Evolutionary conservation across 73 alveolate species (phyloP).

Genomic region (Paramecium pentaurelia): DNA sequence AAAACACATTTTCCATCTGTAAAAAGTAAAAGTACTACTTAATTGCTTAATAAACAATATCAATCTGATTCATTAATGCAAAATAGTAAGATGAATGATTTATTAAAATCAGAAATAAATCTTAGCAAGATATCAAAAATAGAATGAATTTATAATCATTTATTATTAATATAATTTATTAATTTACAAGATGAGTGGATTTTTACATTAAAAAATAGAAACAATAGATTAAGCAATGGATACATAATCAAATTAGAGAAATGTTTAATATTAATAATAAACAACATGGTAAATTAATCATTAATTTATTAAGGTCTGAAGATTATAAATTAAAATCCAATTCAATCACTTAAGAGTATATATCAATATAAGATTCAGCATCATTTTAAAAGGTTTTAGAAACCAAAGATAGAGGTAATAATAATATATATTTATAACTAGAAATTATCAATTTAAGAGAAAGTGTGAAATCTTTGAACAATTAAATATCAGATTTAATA

Average conservation of each 20-base stretch:
- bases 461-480: neutral
- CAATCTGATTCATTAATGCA: neutral
- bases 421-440: neutral
- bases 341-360: neutral
- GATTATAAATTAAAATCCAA: neutral
- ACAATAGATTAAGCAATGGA: neutral
- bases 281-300: neutral
- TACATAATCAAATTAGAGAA: neutral
- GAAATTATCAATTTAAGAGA: slow-evolving; percentile 18
- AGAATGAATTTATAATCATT: neutral
- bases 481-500: neutral
- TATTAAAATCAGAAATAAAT: neutral
- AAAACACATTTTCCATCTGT: neutral
- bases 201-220: neutral
- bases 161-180: neutral
- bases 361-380: neutral
- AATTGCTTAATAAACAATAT: neutral
- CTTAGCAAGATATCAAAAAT: slow-evolving; percentile 30
- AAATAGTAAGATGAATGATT: neutral
- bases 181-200: neutral
- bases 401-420: neutral
- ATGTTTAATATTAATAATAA: neutral
- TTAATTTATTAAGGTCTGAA: neutral
- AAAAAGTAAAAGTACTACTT: neutral
- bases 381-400: neutral